A percentile compares a stretch with the other conserved stretches of the same genome.
Conservation (phyloP, 495 filamentous ascomycete genomes). For the Clavariopsis aquatica region DNA sequence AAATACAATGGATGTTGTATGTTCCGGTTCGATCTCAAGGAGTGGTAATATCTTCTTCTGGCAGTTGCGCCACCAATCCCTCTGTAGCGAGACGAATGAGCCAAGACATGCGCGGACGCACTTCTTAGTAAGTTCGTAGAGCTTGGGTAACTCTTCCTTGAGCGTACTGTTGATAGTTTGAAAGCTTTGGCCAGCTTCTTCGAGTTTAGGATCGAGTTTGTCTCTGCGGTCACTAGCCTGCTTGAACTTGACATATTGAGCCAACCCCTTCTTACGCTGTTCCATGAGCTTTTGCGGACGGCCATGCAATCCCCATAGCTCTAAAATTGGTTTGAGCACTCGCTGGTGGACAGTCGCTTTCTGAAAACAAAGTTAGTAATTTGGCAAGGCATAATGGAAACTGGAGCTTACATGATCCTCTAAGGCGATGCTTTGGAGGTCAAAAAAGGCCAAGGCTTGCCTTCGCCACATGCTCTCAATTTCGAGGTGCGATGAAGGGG, state of each 20-base stretch:
- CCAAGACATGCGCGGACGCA: conserved; percentile 76
- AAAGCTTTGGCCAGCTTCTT: conserved; percentile 82
- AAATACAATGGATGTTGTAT: conserved; percentile 64
- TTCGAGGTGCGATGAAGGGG: conserved; percentile 68
- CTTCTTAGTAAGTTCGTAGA: conserved; percentile 75
- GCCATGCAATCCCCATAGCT: conserved; percentile 75
- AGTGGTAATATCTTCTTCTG: conserved; percentile 75
- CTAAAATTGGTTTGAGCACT: conserved; percentile 84
- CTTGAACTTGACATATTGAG: conserved; percentile 84
- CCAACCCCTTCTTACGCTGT: conserved; percentile 84
- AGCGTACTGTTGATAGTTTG: conserved; percentile 85
- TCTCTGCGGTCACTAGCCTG: conserved; percentile 74
- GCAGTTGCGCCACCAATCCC: conserved; percentile 75
- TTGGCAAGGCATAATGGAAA: neutral
- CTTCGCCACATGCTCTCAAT: conserved; percentile 88
- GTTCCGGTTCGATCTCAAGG: conserved; percentile 64
- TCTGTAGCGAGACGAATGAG: conserved; percentile 79
- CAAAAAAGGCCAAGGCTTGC: conserved; percentile 76
- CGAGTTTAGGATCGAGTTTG: conserved; percentile 76
- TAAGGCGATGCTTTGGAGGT: conserved; percentile 73
- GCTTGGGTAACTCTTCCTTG: conserved; percentile 86
- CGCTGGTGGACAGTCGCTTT: conserved; percentile 73
- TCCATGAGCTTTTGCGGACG: conserved; percentile 78
- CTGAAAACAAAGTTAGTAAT: conserved; percentile 47
- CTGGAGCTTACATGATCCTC: conserved; percentile 76